Evolutionary conservation across 2,329 filamentous ascomycete species (phyloP).

Genomic region (Coniella lustricola): DNA sequence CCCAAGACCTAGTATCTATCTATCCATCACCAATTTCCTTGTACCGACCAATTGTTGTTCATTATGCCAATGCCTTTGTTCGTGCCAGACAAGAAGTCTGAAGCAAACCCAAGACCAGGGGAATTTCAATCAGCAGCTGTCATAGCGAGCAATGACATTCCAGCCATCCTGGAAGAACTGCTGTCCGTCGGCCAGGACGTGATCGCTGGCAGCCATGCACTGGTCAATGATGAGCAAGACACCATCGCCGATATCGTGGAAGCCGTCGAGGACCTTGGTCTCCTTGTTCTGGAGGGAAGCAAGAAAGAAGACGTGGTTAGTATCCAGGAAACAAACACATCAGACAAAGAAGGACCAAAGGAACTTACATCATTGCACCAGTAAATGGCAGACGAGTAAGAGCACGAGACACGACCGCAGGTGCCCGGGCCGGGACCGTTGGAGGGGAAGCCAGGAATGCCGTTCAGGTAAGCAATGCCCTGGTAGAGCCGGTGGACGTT

Average conservation of each 20-base stretch:
- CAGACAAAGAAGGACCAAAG: neutral
- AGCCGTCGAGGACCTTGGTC: constrained; percentile 1
- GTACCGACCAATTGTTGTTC: no score
- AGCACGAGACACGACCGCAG: constrained; percentile 20
- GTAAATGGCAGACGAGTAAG: constrained; percentile 16
- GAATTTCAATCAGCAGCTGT: neutral
- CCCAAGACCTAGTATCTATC: no score
- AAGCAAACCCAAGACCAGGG: neutral
- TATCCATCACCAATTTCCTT: no score
- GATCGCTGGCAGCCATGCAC: neutral
- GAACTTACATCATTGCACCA: constrained; percentile 22
- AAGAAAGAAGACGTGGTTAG: neutral
- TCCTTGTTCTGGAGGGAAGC: neutral
- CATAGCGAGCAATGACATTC: constrained; percentile 3
- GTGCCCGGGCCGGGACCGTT: constrained; percentile 15
- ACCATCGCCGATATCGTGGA: neutral
- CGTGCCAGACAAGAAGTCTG: neutral
- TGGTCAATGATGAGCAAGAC: neutral
- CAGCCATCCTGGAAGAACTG: constrained; percentile 5
- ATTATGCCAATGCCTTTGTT: no score
- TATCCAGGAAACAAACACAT: no score
- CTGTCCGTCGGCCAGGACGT: neutral
- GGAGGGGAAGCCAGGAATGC: constrained; percentile 12
- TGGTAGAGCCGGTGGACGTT: neutral
- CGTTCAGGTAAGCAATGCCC: constrained; percentile 16